A percentile compares a stretch with the other conserved stretches of the same genome.
These are phyloP conservation scores for Lagenidium sp. DNA, from an alignment of 352 stramenopile genomes.

Conservation along the genomic window DNA sequence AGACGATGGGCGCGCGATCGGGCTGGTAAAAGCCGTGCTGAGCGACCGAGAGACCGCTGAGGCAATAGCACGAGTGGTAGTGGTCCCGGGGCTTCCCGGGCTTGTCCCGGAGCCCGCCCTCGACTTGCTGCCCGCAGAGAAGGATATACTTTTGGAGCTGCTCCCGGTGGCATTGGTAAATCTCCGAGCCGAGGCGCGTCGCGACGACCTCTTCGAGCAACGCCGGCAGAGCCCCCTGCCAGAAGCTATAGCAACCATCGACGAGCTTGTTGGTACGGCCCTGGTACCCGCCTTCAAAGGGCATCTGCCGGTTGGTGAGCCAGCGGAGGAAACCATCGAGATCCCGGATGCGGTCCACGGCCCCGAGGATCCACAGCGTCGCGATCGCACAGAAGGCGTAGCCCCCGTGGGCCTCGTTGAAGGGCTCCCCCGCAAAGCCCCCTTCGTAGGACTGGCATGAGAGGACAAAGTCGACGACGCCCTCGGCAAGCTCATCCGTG, in stretches of 20 bases:
- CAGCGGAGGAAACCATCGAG: conserved; percentile 70
- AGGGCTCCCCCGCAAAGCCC: conserved; percentile 88
- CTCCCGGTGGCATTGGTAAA: conserved; percentile 64
- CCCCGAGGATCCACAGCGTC: conserved; percentile 88
- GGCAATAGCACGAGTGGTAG: conserved; percentile 99
- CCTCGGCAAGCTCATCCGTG: conserved; percentile 73
- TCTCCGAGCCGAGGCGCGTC: conserved; percentile 19
- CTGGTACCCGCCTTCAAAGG: conserved; percentile 87
- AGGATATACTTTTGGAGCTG: conserved; percentile 91
- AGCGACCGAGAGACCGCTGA: conserved; percentile 92
- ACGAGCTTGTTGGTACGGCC: conserved; percentile 99
- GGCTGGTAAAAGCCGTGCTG: conserved; percentile 70
- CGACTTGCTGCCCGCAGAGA: conserved; percentile 91
- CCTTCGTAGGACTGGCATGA: conserved; percentile 98
- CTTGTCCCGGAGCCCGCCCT: conserved; percentile 92
- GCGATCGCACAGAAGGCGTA: conserved; percentile 98
- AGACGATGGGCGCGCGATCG: conserved; percentile 26
- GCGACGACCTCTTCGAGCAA: conserved; percentile 54
- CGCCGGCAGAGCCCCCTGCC: conserved; percentile 90
- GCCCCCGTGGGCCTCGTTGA: conserved; percentile 96
- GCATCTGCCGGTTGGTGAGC: conserved; percentile 92
- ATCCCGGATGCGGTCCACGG: conserved; percentile 40
- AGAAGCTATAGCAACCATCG: conserved; percentile 99
- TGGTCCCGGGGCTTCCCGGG: conserved; percentile 94
- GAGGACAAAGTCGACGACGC: conserved; percentile 74